Base-by-base conservation (phyloP, 1,139 yeast species). In the Magnusiomyces tetraspermus region DNA sequence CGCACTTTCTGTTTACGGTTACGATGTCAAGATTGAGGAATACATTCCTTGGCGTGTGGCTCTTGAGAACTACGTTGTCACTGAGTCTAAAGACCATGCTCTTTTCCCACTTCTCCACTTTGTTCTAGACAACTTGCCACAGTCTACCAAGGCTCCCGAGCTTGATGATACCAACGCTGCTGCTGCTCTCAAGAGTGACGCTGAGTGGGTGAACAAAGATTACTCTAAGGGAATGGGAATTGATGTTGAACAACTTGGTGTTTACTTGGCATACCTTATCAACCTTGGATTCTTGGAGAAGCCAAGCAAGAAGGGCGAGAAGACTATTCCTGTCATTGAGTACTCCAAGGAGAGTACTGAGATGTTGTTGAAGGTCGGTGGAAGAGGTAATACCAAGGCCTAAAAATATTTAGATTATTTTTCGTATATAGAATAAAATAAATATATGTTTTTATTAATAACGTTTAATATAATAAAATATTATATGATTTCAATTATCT, bases 121-220 rank as follows among this genome's bases (percentile, higher is more conserved):
- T 72, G 97, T 90, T 13, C 76, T 92, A 60, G 98, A 89, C 63
- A 83, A 90, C 66, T 77, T 92, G 63, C 97, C 97, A 5, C 85
- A 83, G 58, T 83, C 82, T 66, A 86, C 97, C 48, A 85, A 83
- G 69, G 97, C 98, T 10, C 97, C 98, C 2, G 97, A 90, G 67
- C 76, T 92, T 61, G 96, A 89, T 65, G 98, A 92, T 61, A 55
- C 77, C 3, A 90, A 92, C 65, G 86, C 98, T 0, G 76, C 75
- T 17, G 67, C 67, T 28, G 78, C 94, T 0, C 78, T 92, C 64
- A 72, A 70, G 55, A 70, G 67, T 31, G 96, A 90, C 64, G 70
- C 74, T 3, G 63, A 64, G 31, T 78, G 82, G 80, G 77, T 88
- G 3, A 87, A 85, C 3, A 76, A 69, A 48, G 95, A 87, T 61